phyloP scores from a whole-genome alignment of 768 basidiomycete species.

The Rhizopogon vulgaris region DNA sequence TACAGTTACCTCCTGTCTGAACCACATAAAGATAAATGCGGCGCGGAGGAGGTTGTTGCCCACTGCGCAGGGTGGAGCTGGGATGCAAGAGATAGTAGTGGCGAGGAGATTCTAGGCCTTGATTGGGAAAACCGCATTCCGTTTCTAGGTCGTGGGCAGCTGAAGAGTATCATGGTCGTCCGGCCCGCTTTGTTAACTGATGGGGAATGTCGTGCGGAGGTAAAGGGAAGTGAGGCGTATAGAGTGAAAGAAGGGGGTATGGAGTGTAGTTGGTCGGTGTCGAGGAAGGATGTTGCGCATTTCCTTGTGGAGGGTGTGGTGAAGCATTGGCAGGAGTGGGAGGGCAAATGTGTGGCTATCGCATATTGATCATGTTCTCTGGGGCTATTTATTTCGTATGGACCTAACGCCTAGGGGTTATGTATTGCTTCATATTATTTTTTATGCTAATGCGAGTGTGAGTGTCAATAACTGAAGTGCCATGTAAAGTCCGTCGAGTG shows the following conservation, averaged over 20 bases:
- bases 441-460: too few species aligned
- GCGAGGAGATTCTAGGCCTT: constrained; percentile 34
- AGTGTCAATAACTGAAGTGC: too few species aligned
- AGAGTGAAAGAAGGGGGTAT: constrained; percentile 37
- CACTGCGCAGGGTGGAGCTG: constrained; percentile 48
- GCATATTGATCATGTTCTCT: constrained; percentile 32
- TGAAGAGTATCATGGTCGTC: constrained; percentile 41
- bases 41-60: constrained; percentile 44
- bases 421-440: too few species aligned
- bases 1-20: constrained; percentile 38
- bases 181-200: constrained; percentile 56
- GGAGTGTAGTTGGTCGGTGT: constrained; percentile 41
- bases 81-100: constrained; percentile 39
- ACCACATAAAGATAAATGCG: constrained; percentile 59
- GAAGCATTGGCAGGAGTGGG: constrained; percentile 46
- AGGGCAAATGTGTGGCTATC: constrained; percentile 43
- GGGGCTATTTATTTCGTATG: too few species aligned
- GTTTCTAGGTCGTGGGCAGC: constrained; percentile 32
- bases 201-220: constrained; percentile 37
- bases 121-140: constrained; percentile 36
- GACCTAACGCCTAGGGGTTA: too few species aligned
- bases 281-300: constrained; percentile 60
- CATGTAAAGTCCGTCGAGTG: too few species aligned
- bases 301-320: constrained; percentile 47
- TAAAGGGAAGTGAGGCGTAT: constrained; percentile 28